These are phyloP conservation scores for Chalara sp. DNA, from an alignment of 2,329 filamentous ascomycete genomes.

Conservation along the genomic window DNA sequence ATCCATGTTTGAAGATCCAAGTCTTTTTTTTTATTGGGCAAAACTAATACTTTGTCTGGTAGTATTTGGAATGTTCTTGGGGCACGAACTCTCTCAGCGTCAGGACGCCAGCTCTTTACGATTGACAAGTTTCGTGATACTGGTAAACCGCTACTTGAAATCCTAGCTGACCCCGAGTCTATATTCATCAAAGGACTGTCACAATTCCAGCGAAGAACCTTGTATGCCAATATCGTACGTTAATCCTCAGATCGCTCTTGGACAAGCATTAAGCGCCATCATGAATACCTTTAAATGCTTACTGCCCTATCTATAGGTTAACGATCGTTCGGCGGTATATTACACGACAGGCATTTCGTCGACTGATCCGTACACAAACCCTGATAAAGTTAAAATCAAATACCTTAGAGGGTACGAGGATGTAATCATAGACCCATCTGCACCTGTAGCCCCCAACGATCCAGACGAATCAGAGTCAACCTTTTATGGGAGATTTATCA, in stretches of 20 bases:
- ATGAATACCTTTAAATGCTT: not conserved
- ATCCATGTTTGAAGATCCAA: too few relatives aligned
- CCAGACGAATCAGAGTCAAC: conserved; percentile 23
- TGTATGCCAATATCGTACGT: conserved; percentile 74
- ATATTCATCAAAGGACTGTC: conserved; percentile 79
- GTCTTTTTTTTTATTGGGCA: too few relatives aligned
- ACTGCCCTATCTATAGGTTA: conserved; percentile 37
- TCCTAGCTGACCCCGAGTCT: conserved; percentile 76
- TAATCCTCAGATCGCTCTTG: not conserved
- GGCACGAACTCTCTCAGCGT: conserved; percentile 71
- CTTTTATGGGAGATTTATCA: conserved; percentile 16
- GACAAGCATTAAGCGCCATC: not conserved
- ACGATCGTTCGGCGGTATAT: conserved; percentile 75
- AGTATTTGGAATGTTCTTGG: conserved; percentile 62
- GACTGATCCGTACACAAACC: conserved; percentile 68
- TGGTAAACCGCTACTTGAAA: conserved; percentile 68
- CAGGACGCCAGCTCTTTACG: conserved; percentile 79
- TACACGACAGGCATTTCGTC: conserved; percentile 77
- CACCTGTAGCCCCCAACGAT: conserved; percentile 48
- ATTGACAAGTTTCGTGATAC: conserved; percentile 83
- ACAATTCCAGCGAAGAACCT: conserved; percentile 66
- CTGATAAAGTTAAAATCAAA: conserved; percentile 62
- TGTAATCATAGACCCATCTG: conserved; percentile 64
- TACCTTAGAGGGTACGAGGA: conserved; percentile 68
- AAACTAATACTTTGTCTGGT: too few relatives aligned